Conservation (phyloP, 345 rosid genomes). For the Odontarrhena argentea region DNA sequence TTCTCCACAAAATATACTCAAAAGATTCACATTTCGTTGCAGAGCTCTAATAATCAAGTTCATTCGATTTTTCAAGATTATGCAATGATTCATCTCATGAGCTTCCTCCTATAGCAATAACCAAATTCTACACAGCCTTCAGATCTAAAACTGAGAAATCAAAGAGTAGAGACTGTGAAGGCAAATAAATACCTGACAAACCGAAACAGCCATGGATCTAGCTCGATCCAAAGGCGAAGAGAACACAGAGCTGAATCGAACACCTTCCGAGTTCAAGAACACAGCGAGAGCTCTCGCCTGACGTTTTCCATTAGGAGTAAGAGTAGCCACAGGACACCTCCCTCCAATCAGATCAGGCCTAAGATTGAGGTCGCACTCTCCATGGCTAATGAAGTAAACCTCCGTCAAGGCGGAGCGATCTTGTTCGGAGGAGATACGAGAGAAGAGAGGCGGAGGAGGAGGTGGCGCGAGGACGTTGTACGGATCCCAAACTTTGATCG, state of each 20-base stretch:
- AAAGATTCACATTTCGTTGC: too few species aligned
- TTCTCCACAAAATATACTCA: too few species aligned
- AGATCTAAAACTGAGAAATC: slow-evolving; percentile 19
- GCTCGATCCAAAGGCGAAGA: slow-evolving; percentile 94
- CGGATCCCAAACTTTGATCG: slow-evolving; percentile 98
- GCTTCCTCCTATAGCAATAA: neutral
- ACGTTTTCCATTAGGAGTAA: slow-evolving; percentile 81
- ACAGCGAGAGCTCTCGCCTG: slow-evolving; percentile 98
- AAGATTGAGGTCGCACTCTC: slow-evolving; percentile 76
- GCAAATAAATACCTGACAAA: slow-evolving; percentile 66
- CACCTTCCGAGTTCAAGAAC: slow-evolving; percentile 74
- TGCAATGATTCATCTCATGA: too few species aligned
- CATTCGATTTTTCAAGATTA: neutral
- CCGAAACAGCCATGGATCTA: slow-evolving; percentile 78
- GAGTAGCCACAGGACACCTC: slow-evolving; percentile 66
- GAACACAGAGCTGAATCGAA: slow-evolving; percentile 73
- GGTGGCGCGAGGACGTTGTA: slow-evolving; percentile 89
- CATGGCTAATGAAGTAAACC: slow-evolving; percentile 77
- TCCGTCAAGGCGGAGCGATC: slow-evolving; percentile 44
- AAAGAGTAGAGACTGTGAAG: neutral
- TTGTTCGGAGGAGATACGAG: slow-evolving; percentile 50
- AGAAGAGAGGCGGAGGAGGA: slow-evolving; percentile 56
- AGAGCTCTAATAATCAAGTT: neutral
- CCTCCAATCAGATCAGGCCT: slow-evolving; percentile 91
- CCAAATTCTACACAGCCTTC: slow-evolving; percentile 2